Percentiles rank a stretch among this genome's conserved stretches.
Evolutionary conservation across 805 yeast species (phyloP).

Genomic region (Candida coleopterorum): DNA sequence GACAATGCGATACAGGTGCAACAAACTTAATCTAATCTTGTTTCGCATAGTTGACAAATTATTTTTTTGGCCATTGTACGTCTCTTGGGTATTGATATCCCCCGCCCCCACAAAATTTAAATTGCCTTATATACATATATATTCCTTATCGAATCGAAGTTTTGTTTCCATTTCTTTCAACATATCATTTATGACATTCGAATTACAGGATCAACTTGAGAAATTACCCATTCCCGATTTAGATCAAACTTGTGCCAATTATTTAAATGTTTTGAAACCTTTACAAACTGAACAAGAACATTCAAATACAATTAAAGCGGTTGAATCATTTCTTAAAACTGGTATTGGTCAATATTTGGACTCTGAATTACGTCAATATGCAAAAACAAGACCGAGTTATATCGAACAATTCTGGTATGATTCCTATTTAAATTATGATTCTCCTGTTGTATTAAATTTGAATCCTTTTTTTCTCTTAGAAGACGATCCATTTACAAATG

Average conservation of each 20-base stretch:
- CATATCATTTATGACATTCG: constrained; percentile 47
- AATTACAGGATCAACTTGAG: constrained; percentile 51
- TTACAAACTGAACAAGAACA: constrained; percentile 77
- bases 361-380: constrained; percentile 55
- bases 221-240: constrained; percentile 81
- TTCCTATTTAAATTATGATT: constrained; percentile 79
- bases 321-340: constrained; percentile 49
- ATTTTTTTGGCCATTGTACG: neutral
- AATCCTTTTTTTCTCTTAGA: constrained; percentile 88
- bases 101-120: constrained; percentile 1
- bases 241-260: constrained; percentile 59
- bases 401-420: constrained; percentile 96
- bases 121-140: neutral
- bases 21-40: too few relatives aligned
- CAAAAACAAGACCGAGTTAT: constrained; percentile 65
- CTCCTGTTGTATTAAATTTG: constrained; percentile 85
- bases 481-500: constrained; percentile 80
- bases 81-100: neutral
- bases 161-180: neutral
- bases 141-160: neutral
- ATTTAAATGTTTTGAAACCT: constrained; percentile 67
- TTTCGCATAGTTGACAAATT: neutral
- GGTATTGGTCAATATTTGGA: constrained; percentile 56
- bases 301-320: constrained; percentile 53
- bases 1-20: too few relatives aligned